Percentiles rank a stretch among this genome's conserved stretches.
Evolutionary conservation across 2,329 filamentous ascomycete species (phyloP).

Genomic region (Apiospora pterosperma): DNA sequence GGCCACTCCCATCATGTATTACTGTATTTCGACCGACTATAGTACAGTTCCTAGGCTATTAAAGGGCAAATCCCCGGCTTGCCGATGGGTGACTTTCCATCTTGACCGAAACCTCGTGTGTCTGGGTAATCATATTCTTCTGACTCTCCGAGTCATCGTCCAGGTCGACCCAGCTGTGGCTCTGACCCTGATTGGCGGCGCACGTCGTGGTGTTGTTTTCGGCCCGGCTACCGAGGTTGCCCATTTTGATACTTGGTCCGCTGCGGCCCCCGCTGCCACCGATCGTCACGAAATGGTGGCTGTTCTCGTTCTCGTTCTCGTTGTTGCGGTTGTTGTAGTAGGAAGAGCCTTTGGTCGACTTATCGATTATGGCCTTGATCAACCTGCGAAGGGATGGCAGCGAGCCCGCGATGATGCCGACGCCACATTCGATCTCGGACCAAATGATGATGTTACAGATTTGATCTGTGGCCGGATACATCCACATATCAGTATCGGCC

Average conservation of each 20-base stretch:
- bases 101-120: neutral
- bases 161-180: neutral
- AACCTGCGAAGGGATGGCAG: slow-evolving; percentile 22
- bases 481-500: too few relatives aligned
- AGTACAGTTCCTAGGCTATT: too few relatives aligned
- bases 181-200: neutral
- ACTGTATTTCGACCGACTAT: too few relatives aligned
- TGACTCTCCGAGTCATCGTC: neutral
- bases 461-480: neutral
- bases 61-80: neutral
- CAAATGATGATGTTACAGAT: slow-evolving; percentile 18
- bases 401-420: slow-evolving; percentile 23
- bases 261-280: neutral
- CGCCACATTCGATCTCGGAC: slow-evolving; percentile 22
- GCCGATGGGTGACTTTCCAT: neutral
- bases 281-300: neutral
- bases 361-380: slow-evolving; percentile 12
- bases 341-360: neutral
- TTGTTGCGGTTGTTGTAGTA: neutral
- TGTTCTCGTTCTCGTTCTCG: neutral
- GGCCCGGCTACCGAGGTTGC: neutral
- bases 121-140: neutral
- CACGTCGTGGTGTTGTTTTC: neutral
- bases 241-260: neutral
- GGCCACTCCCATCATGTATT: too few relatives aligned